Base-by-base conservation (phyloP, 768 basidiomycete species). In the Pholiota molesta region DNA sequence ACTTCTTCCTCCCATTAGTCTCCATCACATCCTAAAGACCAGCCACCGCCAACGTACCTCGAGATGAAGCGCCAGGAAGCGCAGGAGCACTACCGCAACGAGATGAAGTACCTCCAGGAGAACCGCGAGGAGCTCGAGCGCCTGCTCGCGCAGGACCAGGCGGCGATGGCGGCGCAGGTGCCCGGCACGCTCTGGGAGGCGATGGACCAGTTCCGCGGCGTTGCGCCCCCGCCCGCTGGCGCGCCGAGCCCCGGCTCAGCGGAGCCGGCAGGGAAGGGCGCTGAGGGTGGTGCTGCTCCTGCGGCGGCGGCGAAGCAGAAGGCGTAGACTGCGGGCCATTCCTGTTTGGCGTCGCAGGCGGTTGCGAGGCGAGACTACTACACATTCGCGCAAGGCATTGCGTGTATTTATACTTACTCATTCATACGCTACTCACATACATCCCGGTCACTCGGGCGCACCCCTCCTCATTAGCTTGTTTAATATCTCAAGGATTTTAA, bases 61-160 rank as follows among this genome's bases (percentile, higher is more conserved):
- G 84, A 86, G 64, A 78, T 76, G 65, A 84, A 83, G 61, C 81
- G 83, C 7, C 67, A 71, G 37, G 83, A 86, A 62, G 83, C 84
- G 1, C 84, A 85, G 66, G 61, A 73, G 45, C 79, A 81, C 59
- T 86, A 83, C 61, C 63, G 65, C 52, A 78, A 82, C 37, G 84
- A 85, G 63, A 81, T 81, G 71, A 79, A 81, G 61, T 83, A 85
- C 59, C 75, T 85, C 37, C 68, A 67, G 28, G 73, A 78, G 28
- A 77, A 85, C 59, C 76, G 75, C 66, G 82, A 78, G 37, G 79
- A 83, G 54, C 73, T 83, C 56, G 81, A 83, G 54, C 68, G 68
- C 42, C 59, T 72, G 7, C 60, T 76, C 37, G 72, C 73, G 33
- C 69, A 72, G 39, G 75, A 76, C 44, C 75, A 74, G 52, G 62